Evolutionary conservation across 2,329 filamentous ascomycete genomes (phyloP).

Genomic region (Penicillium sp.): DNA sequence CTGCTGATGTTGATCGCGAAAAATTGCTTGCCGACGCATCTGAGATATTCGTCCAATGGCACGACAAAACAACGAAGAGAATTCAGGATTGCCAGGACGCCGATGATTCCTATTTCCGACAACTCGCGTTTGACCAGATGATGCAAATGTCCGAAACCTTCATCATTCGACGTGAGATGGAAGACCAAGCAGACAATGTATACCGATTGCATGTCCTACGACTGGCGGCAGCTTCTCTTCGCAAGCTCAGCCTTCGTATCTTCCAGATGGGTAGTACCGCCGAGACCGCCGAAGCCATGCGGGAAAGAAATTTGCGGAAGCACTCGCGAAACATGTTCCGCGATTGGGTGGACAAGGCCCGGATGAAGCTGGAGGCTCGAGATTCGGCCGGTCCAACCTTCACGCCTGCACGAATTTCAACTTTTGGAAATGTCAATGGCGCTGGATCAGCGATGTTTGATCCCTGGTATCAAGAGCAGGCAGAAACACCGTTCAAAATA

Average conservation of each 20-base stretch:
- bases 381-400: slow-evolving; percentile 33
- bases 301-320: slow-evolving; percentile 54
- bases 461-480: slow-evolving; percentile 35
- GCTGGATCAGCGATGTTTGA: slow-evolving; percentile 34
- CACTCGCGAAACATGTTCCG: slow-evolving; percentile 57
- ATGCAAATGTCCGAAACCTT: slow-evolving; percentile 39
- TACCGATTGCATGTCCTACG: slow-evolving; percentile 49
- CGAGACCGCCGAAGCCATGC: slow-evolving; percentile 55
- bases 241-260: slow-evolving; percentile 58
- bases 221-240: slow-evolving; percentile 50
- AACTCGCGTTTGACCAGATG: slow-evolving; percentile 41
- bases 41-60: slow-evolving; percentile 46
- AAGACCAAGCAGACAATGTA: slow-evolving; percentile 49
- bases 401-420: slow-evolving; percentile 27
- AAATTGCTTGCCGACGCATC: slow-evolving; percentile 38
- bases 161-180: slow-evolving; percentile 35
- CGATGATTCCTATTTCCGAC: slow-evolving; percentile 40
- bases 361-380: slow-evolving; percentile 30
- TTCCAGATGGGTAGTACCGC: slow-evolving; percentile 55
- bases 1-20: slow-evolving; percentile 36
- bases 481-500: slow-evolving; percentile 40
- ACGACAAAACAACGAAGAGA: slow-evolving; percentile 38
- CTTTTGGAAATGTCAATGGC: slow-evolving; percentile 20
- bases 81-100: slow-evolving; percentile 39
- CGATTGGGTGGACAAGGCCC: slow-evolving; percentile 54